A percentile compares a stretch with the other conserved stretches of the same genome.
Conservation (phyloP, 2,329 filamentous ascomycete genomes). For the Clonostachys rosea region DNA sequence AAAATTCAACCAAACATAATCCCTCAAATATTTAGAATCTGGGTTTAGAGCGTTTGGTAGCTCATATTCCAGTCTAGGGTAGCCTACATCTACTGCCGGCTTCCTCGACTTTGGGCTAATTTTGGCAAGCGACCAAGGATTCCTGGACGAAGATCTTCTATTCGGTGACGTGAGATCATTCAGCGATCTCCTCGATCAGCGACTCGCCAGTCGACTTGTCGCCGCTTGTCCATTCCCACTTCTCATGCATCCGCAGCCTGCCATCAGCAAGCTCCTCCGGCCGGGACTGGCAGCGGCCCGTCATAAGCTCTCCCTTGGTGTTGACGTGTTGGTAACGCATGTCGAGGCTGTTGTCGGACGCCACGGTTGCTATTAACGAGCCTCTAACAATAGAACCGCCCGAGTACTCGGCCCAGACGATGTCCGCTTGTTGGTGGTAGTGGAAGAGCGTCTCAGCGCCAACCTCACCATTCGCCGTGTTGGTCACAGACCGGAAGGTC, state of each 20-base stretch:
- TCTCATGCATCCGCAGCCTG: conserved; percentile 15
- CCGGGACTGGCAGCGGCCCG: conserved; percentile 11
- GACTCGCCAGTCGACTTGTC: conserved; percentile 11
- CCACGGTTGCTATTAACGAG: conserved; percentile 12
- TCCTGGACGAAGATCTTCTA: not conserved
- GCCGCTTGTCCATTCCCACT: conserved; percentile 16
- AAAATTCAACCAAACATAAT: too few relatives aligned
- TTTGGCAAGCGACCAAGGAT: too few relatives aligned
- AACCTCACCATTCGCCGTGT: conserved; percentile 16
- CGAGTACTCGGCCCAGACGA: conserved; percentile 17
- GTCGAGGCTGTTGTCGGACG: conserved; percentile 11
- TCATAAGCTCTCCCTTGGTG: conserved; percentile 13
- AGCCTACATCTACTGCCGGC: too few relatives aligned
- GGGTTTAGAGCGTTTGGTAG: too few relatives aligned
- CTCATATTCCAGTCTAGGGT: too few relatives aligned
- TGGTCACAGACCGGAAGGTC: not conserved
- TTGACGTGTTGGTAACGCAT: conserved; percentile 19
- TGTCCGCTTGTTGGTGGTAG: conserved; percentile 15
- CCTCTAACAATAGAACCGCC: conserved; percentile 14
- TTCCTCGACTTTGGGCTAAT: too few relatives aligned
- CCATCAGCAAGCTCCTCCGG: conserved; percentile 13
- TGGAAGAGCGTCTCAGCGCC: conserved; percentile 12
- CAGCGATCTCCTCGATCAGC: conserved; percentile 13
- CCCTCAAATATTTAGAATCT: too few relatives aligned
- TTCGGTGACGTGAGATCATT: not conserved